Percentiles rank a stretch among this genome's conserved stretches.
Evolutionary conservation across 257 asterid species (phyloP).

Genomic region (Lavandula angustifolia): DNA sequence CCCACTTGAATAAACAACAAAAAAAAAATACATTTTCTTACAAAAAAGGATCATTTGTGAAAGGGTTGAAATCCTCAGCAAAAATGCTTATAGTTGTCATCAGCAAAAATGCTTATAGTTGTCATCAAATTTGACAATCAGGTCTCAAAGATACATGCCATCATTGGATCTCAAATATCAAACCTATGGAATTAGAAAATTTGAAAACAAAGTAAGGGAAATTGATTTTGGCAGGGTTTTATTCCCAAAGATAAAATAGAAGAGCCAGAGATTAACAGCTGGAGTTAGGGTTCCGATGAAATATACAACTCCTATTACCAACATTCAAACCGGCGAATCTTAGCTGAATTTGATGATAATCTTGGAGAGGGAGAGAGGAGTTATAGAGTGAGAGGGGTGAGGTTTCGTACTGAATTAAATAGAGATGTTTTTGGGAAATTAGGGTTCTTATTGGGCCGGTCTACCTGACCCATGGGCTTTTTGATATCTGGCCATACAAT

Average conservation of each 20-base stretch:
- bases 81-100: constrained; percentile 71
- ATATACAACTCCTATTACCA: too few species aligned
- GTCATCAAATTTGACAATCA: constrained; percentile 83
- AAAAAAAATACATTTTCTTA: neutral
- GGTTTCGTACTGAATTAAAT: constrained; percentile 18
- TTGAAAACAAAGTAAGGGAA: neutral
- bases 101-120: constrained; percentile 68
- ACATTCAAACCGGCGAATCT: neutral
- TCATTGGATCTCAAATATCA: constrained; percentile 51
- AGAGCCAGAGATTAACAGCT: too few species aligned
- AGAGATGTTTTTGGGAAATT: constrained; percentile 20
- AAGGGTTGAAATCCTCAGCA: constrained; percentile 60
- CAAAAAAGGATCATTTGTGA: neutral
- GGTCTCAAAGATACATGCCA: constrained; percentile 99
- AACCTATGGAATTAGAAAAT: neutral
- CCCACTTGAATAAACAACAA: neutral
- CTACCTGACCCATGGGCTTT: neutral
- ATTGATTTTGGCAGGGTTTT: constrained; percentile 43
- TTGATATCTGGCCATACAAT: neutral
- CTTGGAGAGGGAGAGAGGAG: neutral
- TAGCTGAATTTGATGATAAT: neutral
- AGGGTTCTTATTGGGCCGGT: constrained; percentile 34
- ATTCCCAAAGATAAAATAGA: constrained; percentile 32
- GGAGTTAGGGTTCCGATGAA: neutral
- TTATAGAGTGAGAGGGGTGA: neutral